Base-by-base conservation (phyloP, 805 yeast genomes). In the Ogataea siamensis region DNA sequence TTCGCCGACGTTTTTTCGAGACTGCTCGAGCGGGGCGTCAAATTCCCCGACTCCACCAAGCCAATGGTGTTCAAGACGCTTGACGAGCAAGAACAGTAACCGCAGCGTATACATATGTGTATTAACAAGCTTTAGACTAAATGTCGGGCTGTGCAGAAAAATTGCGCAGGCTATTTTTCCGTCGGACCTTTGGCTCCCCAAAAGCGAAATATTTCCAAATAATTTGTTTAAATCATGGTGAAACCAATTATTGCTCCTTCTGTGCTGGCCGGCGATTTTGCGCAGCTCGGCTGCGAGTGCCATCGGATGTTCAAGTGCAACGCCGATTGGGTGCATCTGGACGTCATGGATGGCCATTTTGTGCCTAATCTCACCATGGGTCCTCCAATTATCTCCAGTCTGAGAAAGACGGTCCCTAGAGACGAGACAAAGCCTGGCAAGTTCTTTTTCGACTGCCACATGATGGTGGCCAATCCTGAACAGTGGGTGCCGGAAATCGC, bases 331-430 rank as follows among this genome's bases (percentile, higher is more conserved):
- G 79, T 93, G 45, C 99, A 93, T 64, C 79, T 93, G 37, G 99
- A 93, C 64, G 91, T 93, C 33, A 93, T 93, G 99, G 99, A 93
- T 61, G 99, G 99, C 33, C 89, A 91, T 64, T 93, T 93, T 60
- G 99, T 93, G 34, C 99, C 99, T 50, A 93, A 93, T 67, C 83
- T 93, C 49, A 82, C 96, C 1, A 70, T 93, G 55, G 99, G 99
- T 17, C 87, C 95, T 24, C 96, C 98, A 35, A 46, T 49, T 28
- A 46, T 49, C 26, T 43, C 49, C 14, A 45, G 51, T n/a, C 33
- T 49, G 31, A 45, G 54, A 35, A 43, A 43, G 27, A 35, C 51
- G 18, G 48, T 47, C 39, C 54, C 98, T 35, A 71, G 81, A 55
- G 54, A 55, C 29, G 41, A 28, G 15, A 4, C 34, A 33, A 8